Evolutionary conservation across 768 basidiomycete genomes (phyloP), one percentile per base, ranked within the genome.

Genomic region (Hydnomerulius pinastri): DNA sequence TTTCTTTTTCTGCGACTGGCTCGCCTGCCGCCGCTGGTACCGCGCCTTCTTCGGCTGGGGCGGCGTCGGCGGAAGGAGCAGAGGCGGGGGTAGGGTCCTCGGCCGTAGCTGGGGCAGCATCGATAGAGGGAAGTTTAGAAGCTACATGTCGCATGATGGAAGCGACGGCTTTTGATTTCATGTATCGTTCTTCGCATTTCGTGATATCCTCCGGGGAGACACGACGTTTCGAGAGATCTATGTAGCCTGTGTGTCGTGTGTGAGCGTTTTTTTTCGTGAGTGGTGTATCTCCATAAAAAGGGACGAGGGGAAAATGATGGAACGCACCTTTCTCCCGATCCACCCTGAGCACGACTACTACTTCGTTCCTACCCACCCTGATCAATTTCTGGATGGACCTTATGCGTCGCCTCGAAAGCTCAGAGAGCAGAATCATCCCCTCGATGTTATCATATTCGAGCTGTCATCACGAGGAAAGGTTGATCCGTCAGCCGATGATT

Each of bases 381-480:
- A 99, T 99, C 51, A 99, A 82, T 70, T 98, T 99, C 70, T 98
- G 96, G 25, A 99, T 97, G 6, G 92, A 95, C 59, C 96, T 74
- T 63, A 99, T 99, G 63, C 96, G 96, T 62, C 97, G 80, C 61
- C 97, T 76, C 4, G 95, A 98, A 2, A 99, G 86, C 68, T 98
- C 97, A 2, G 97, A 97, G n/a, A 99, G 85, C 11, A 98, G 74
- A 59, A 99, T 99, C 97, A 99, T 99, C 58, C 97, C 97, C 69
- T 99, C 97, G 45, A 95, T 97, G 67, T 95, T 95, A 70, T 99
- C 96, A 65, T 99, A 98, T 72, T 98, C 96, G 61, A 98, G 87
- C 95, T 97, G 59, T 40, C 13, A 39, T 24, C 28, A 10, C n/a
- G n/a, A n/a, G n/a, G n/a, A n/a, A n/a, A 23, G 6, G 20, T 10